Evolutionary conservation across 2,329 filamentous ascomycete genomes (phyloP).

Genomic region (Pseudohalonectria lignicola): DNA sequence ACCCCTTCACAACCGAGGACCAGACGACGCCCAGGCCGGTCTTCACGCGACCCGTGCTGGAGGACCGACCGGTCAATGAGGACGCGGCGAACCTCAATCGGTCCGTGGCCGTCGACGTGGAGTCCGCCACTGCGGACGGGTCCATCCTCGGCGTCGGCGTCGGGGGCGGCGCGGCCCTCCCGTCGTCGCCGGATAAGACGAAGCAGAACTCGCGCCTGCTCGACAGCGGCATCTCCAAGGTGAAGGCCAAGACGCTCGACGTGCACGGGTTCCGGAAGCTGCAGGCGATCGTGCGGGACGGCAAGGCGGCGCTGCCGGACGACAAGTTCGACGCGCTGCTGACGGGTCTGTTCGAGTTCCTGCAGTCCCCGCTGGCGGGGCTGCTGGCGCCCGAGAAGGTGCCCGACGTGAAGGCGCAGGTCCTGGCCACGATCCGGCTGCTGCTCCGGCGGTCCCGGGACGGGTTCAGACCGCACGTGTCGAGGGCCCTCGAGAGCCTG

Average conservation of each 20-base stretch:
- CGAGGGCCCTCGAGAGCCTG: conserved; percentile 55
- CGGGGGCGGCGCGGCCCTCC: conserved; percentile 7
- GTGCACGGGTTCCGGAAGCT: conserved; percentile 72
- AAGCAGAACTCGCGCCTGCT: conserved; percentile 53
- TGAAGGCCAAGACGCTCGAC: conserved; percentile 61
- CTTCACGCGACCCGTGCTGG: conserved; percentile 39
- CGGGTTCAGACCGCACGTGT: conserved; percentile 56
- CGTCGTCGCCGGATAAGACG: conserved; percentile 35
- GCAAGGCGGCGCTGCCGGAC: conserved; percentile 50
- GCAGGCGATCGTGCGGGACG: conserved; percentile 62
- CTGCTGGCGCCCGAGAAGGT: conserved; percentile 48
- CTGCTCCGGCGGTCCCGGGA: conserved; percentile 58
- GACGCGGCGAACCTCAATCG: conserved; percentile 26
- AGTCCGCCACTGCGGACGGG: conserved; percentile 2
- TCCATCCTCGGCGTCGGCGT: background rate
- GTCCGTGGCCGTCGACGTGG: conserved; percentile 5
- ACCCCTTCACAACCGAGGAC: conserved; percentile 42
- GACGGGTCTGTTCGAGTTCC: conserved; percentile 58
- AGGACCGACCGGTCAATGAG: conserved; percentile 50
- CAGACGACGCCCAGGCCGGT: conserved; percentile 33
- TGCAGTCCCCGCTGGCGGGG: conserved; percentile 48
- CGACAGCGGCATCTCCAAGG: conserved; percentile 63
- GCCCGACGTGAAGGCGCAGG: conserved; percentile 64
- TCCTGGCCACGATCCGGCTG: conserved; percentile 62
- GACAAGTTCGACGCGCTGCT: conserved; percentile 61